These are phyloP conservation scores for Bolboschoenoplectus hybrid DNA, from an alignment of 202 grass and related monocot species.

Conservation along the genomic window DNA sequence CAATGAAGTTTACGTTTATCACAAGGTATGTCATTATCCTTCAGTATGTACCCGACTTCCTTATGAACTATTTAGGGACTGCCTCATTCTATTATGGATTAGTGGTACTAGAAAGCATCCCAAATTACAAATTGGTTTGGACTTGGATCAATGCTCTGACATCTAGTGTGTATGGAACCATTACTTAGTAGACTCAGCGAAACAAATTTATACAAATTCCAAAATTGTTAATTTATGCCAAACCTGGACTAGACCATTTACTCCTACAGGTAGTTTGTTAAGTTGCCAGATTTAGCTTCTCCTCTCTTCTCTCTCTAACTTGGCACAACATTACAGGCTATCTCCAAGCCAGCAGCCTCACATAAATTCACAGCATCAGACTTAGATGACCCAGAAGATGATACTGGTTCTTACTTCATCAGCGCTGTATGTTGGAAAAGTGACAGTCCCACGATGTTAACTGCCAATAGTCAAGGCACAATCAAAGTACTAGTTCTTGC, in stretches of 20 bases:
- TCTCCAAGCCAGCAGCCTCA: constrained; percentile 83
- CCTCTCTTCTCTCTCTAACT: constrained; percentile 4
- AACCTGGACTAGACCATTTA: background rate
- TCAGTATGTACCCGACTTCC: background rate
- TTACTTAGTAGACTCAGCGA: background rate
- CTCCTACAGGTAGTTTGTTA: background rate
- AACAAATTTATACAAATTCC: background rate
- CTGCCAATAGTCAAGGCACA: constrained; percentile 97
- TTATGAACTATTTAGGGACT: background rate
- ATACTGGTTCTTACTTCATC: constrained; percentile 89
- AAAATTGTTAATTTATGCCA: constrained; percentile 14
- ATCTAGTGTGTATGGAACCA: background rate
- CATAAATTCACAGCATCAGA: constrained; percentile 89
- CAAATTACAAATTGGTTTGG: background rate
- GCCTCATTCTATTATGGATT: background rate
- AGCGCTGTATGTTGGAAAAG: constrained; percentile 99
- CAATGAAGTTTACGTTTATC: constrained; percentile 95
- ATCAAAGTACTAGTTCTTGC: constrained; percentile 99
- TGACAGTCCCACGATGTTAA: constrained; percentile 92
- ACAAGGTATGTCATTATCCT: constrained; percentile 68
- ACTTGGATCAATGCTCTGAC: background rate
- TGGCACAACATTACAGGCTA: constrained; percentile 55
- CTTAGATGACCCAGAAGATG: constrained; percentile 72
- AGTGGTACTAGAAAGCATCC: background rate
- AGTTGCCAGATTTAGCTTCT: background rate